phyloP scores from a whole-genome alignment of 2,329 filamentous ascomycete genomes.

The Alternaria sp. region DNA sequence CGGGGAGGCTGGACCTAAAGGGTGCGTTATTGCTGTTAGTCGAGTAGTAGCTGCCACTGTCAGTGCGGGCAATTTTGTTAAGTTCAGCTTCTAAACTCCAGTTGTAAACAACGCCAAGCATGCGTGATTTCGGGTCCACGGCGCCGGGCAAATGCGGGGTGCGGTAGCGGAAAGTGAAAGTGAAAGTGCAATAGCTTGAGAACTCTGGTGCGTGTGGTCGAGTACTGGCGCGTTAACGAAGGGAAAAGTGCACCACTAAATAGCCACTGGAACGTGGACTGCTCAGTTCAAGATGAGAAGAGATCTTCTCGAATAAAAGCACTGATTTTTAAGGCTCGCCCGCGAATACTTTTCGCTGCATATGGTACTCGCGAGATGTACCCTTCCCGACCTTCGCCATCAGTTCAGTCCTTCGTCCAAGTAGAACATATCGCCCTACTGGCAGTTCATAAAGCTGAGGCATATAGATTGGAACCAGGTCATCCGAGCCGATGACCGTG shows the following conservation, averaged over 20 bases:
- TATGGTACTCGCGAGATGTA: not conserved
- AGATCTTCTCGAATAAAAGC: not conserved
- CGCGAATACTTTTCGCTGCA: fast-evolving
- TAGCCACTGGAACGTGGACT: not conserved
- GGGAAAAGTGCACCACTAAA: not conserved
- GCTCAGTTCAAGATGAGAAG: not conserved
- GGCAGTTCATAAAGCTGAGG: not conserved
- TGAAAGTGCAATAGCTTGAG: not conserved
- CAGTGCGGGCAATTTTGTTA: not conserved
- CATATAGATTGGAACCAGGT: not conserved
- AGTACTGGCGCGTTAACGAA: not conserved
- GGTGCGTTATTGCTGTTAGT: not conserved
- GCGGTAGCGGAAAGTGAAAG: not conserved
- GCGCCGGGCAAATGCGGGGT: not conserved
- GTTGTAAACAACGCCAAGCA: slow-evolving; percentile 2
- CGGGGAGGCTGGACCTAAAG: not conserved
- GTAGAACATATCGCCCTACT: not conserved
- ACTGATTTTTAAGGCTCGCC: not conserved
- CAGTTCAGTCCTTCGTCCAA: not conserved
- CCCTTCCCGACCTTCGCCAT: not conserved
- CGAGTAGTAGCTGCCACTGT: not conserved
- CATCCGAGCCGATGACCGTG: not conserved
- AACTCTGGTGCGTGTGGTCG: not conserved
- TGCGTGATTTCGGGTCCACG: not conserved
- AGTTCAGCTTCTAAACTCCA: not conserved